A percentile compares a stretch with the other conserved stretches of the same genome.
Evolutionary conservation across 768 basidiomycete species (phyloP).

Genomic region (Kwoniella dejecticola): DNA sequence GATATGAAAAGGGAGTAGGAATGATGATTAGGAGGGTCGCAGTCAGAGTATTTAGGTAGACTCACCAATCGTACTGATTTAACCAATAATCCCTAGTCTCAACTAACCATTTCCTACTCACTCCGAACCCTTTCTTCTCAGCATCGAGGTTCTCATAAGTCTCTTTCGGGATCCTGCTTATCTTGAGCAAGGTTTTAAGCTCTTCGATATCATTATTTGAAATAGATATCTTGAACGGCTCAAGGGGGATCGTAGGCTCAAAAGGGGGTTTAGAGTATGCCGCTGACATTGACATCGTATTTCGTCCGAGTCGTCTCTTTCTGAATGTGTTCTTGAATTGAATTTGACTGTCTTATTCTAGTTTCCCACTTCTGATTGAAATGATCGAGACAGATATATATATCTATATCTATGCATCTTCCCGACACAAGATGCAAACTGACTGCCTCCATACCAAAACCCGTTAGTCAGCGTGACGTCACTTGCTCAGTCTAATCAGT

Average conservation of each 20-base stretch:
- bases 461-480: no score
- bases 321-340: no score
- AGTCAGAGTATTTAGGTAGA: no score
- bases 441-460: no score
- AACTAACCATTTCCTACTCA: conserved; percentile 32
- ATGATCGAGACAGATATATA: no score
- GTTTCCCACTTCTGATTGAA: no score
- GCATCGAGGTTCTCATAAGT: conserved; percentile 35
- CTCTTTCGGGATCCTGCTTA: conserved; percentile 24
- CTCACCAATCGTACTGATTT: conserved; percentile 38
- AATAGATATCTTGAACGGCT: conserved; percentile 32
- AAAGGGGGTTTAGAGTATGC: conserved; percentile 24
- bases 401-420: no score
- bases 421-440: no score
- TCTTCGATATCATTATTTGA: conserved; percentile 38
- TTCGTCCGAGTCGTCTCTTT: background rate
- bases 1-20: no score
- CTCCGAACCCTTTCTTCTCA: conserved; percentile 29
- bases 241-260: conserved; percentile 29
- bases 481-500: background rate
- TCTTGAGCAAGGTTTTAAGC: conserved; percentile 27
- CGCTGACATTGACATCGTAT: background rate
- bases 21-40: no score
- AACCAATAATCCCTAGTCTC: conserved; percentile 30
- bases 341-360: no score